A percentile compares a stretch with the other conserved stretches of the same genome.
phyloP scores from a whole-genome alignment of 306 rosid genomes.

The Potentilla sterilis region DNA sequence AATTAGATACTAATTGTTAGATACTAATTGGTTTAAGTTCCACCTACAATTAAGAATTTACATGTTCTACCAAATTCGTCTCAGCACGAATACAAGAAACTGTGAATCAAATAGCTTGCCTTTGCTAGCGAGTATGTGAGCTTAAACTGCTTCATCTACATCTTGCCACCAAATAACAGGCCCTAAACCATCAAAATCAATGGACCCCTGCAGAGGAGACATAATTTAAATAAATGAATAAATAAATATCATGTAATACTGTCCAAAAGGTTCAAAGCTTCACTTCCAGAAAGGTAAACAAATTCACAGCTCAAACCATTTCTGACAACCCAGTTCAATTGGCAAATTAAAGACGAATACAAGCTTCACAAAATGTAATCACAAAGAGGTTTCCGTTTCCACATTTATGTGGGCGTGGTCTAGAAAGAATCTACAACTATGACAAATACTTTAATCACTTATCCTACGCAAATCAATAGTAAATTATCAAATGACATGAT shows the following conservation, averaged over 20 bases:
- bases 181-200: conserved; percentile 44
- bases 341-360: neutral
- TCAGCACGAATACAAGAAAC: neutral
- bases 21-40: neutral
- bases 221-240: neutral
- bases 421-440: neutral
- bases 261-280: neutral
- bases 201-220: conserved; percentile 29
- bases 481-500: neutral
- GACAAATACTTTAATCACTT: neutral
- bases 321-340: neutral
- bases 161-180: conserved; percentile 46
- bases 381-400: neutral
- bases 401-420: neutral
- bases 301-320: neutral
- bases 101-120: neutral
- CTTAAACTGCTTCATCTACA: conserved; percentile 25
- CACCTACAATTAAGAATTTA: neutral
- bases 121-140: neutral
- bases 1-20: neutral
- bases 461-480: too few species aligned
- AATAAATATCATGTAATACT: neutral
- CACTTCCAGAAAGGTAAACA: neutral
- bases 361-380: neutral
- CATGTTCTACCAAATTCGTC: neutral